Percentiles rank a stretch among this genome's conserved stretches.
phyloP scores from a whole-genome alignment of 2,329 filamentous ascomycete genomes.

The Fusarium austroafricanum region DNA sequence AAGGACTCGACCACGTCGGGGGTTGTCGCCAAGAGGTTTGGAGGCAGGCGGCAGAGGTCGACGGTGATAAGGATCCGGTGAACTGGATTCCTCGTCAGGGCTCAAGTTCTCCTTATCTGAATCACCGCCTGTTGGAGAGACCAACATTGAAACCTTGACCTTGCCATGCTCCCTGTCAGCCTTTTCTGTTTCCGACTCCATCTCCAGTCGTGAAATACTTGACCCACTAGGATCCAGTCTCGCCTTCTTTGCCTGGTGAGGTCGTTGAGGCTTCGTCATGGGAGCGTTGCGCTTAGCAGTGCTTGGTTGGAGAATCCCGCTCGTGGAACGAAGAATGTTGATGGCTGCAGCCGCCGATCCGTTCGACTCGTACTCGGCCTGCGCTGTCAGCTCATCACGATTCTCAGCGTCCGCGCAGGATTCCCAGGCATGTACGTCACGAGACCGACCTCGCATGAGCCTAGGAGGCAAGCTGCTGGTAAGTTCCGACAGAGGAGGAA shows the following conservation, averaged over 20 bases:
- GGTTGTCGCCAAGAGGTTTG: constrained; percentile 45
- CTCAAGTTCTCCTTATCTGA: constrained; percentile 97
- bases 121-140: constrained; percentile 62
- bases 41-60: constrained; percentile 53
- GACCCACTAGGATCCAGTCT: constrained; percentile 71
- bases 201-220: constrained; percentile 72
- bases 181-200: constrained; percentile 45
- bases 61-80: constrained; percentile 47
- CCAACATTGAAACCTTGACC: constrained; percentile 55
- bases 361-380: constrained; percentile 82
- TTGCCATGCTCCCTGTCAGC: constrained; percentile 45
- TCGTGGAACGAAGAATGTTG: constrained; percentile 79
- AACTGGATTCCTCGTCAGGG: constrained; percentile 62
- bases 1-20: constrained; percentile 57
- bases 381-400: constrained; percentile 81
- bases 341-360: constrained; percentile 86
- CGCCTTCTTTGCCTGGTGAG: constrained; percentile 66
- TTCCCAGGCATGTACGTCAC: constrained; percentile 91
- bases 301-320: constrained; percentile 64
- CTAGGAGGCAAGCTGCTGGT: constrained; percentile 66
- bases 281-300: constrained; percentile 73
- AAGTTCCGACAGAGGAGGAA: constrained; percentile 66
- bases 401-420: constrained; percentile 86
- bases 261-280: constrained; percentile 47
- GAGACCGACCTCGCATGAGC: constrained; percentile 77